These are phyloP conservation scores for Macrolepiota fuliginosa DNA, from an alignment of 768 basidiomycete genomes.

Conservation along the genomic window DNA sequence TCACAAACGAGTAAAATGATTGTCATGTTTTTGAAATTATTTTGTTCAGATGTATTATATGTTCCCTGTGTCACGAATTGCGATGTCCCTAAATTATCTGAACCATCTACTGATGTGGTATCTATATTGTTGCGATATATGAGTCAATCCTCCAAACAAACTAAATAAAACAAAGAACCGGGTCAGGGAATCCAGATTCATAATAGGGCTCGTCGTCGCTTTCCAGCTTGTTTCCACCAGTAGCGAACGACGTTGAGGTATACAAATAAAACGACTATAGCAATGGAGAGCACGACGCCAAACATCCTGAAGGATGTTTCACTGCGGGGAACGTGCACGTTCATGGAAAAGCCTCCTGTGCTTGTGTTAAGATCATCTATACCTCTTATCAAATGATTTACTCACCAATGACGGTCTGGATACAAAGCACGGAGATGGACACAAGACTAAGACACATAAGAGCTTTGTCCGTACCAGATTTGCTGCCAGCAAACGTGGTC, in stretches of 20 bases:
- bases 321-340: constrained; percentile 64
- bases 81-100: neutral
- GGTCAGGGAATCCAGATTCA: neutral
- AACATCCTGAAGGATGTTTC: constrained; percentile 46
- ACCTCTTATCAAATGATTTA: neutral
- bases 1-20: constrained; percentile 24
- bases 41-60: constrained; percentile 7
- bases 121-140: neutral
- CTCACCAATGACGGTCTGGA: constrained; percentile 60
- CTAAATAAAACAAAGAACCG: neutral
- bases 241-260: constrained; percentile 49
- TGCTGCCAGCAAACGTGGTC: constrained; percentile 54
- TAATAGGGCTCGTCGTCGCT: constrained; percentile 31
- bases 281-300: constrained; percentile 46
- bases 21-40: neutral
- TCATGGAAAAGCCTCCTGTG: constrained; percentile 67
- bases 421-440: constrained; percentile 62
- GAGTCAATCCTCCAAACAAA: neutral
- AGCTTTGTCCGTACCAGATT: constrained; percentile 62
- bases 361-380: neutral
- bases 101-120: neutral
- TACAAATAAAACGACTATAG: constrained; percentile 39
- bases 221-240: constrained; percentile 60
- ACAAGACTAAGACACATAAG: constrained; percentile 67
- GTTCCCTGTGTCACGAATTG: neutral